Conservation (phyloP, 2,329 filamentous ascomycete species). For the Penicillium freii region DNA sequence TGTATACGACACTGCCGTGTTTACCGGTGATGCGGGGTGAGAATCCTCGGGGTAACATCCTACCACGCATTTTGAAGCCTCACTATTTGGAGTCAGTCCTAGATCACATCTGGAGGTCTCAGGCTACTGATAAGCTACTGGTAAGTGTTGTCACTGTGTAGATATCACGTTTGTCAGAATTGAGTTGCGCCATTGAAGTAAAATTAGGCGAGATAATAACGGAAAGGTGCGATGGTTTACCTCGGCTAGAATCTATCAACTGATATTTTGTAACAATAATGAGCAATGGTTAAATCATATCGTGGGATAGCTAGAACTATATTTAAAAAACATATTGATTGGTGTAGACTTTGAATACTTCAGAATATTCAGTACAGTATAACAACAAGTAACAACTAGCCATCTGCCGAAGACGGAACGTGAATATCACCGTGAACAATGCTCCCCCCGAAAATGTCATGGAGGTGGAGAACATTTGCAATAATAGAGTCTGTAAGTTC, state of each 20-base stretch:
- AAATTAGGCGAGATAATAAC: neutral
- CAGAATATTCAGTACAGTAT: no score
- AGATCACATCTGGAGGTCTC: neutral
- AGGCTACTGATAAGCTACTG: neutral
- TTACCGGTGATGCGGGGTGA: slow-evolving; percentile 2
- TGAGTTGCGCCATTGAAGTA: neutral
- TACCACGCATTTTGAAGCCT: neutral
- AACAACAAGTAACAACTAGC: no score
- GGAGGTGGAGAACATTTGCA: no score
- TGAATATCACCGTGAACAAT: no score
- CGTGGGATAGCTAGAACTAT: no score
- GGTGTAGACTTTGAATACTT: no score
- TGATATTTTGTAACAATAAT: neutral
- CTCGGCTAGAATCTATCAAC: neutral
- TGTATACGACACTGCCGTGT: neutral
- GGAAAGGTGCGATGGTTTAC: neutral
- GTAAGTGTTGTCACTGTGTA: no score
- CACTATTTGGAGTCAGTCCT: neutral
- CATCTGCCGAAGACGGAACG: no score
- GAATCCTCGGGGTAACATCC: neutral
- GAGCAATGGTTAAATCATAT: neutral
- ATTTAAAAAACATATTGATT: no score
- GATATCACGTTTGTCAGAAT: neutral
- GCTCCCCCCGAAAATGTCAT: no score
- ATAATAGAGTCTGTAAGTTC: no score